A percentile compares a stretch with the other conserved stretches of the same genome.
Conservation (phyloP, 1,139 yeast species). For the Taphrina betulina region DNA sequence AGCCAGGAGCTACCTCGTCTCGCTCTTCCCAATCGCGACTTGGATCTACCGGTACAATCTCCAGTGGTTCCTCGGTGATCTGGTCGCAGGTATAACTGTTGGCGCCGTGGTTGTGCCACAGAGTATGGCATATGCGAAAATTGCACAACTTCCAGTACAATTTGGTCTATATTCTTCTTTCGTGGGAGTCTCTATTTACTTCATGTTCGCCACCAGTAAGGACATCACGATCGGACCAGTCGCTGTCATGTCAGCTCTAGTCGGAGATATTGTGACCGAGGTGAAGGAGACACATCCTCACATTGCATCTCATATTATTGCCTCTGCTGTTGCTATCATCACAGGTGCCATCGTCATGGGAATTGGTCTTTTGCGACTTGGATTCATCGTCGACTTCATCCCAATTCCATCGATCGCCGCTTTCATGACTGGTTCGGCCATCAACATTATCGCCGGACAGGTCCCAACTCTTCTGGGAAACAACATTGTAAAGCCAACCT, state of each 20-base stretch:
- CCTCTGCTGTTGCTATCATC: conserved; percentile 72
- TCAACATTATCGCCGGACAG: conserved; percentile 77
- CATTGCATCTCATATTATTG: conserved; percentile 51
- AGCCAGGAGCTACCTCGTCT: conserved; percentile 52
- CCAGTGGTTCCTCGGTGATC: conserved; percentile 76
- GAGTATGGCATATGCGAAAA: conserved; percentile 88
- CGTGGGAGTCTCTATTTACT: conserved; percentile 84
- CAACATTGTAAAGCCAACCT: conserved; percentile 55
- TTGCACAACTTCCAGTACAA: conserved; percentile 78
- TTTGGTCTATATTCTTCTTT: conserved; percentile 90
- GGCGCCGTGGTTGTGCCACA: conserved; percentile 94
- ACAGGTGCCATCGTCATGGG: conserved; percentile 86
- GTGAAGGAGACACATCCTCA: conserved; percentile 50
- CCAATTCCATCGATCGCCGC: conserved; percentile 93
- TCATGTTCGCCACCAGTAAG: conserved; percentile 89
- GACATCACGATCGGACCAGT: conserved; percentile 97
- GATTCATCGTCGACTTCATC: conserved; percentile 83
- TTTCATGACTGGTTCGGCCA: conserved; percentile 92
- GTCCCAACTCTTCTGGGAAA: conserved; percentile 85
- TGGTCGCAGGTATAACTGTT: conserved; percentile 89
- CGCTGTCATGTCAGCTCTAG: conserved; percentile 91
- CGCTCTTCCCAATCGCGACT: conserved; percentile 71
- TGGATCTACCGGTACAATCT: conserved; percentile 85
- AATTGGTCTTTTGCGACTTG: conserved; percentile 77
- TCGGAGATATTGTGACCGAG: conserved; percentile 61